phyloP scores from a whole-genome alignment of 225 moss, liverwort and hornwort species.

The Bryum argenteum region DNA sequence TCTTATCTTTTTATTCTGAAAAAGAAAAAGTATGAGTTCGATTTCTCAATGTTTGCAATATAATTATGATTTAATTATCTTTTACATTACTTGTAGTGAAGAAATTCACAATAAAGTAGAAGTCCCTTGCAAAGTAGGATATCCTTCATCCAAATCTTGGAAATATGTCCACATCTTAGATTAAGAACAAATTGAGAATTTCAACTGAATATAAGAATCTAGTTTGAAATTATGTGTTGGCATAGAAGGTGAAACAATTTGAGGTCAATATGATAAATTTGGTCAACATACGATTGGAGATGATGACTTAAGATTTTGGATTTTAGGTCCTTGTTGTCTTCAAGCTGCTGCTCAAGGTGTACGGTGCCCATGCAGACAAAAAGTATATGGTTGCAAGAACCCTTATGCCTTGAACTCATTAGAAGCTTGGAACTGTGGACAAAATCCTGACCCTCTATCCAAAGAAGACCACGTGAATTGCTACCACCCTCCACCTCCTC shows the following conservation, averaged over 20 bases:
- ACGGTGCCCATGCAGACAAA: conserved; percentile 25
- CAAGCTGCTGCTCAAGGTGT: conserved; percentile 17
- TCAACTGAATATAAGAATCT: too few relatives aligned
- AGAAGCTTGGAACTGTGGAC: conserved; percentile 60
- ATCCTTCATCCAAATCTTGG: too few relatives aligned
- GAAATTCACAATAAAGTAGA: too few relatives aligned
- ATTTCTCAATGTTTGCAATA: too few relatives aligned
- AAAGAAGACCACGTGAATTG: conserved; percentile 63
- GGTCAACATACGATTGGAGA: neutral
- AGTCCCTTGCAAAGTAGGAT: too few relatives aligned
- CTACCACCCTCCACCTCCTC: conserved; percentile 63
- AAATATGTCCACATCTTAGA: too few relatives aligned
- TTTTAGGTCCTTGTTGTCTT: conserved; percentile 27
- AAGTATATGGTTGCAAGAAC: conserved; percentile 3
- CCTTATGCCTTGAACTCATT: conserved; percentile 43
- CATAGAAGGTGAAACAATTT: neutral
- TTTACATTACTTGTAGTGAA: too few relatives aligned
- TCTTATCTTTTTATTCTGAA: too few relatives aligned
- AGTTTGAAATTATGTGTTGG: too few relatives aligned
- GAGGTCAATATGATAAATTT: neutral
- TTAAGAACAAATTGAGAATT: too few relatives aligned
- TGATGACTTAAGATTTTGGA: neutral
- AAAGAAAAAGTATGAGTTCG: neutral
- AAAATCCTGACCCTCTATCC: conserved; percentile 59
- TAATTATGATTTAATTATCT: too few relatives aligned